Conservation (phyloP, 2,329 filamentous ascomycete genomes). For the Ceratocystis papillata region DNA sequence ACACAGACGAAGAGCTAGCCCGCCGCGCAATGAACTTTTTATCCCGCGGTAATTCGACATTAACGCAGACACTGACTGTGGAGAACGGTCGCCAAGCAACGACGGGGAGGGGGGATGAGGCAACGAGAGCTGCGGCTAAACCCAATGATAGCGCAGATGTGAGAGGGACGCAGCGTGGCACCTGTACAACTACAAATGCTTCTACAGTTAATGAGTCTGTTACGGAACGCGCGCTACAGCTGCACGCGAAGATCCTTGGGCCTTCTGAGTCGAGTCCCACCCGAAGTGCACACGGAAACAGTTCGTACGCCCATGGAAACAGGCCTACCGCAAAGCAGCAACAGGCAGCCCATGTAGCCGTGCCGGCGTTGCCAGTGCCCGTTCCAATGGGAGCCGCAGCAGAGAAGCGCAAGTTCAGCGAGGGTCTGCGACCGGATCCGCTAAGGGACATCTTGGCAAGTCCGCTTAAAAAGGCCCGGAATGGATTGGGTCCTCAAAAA, state of each 20-base stretch:
- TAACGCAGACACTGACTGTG: conserved; percentile 30
- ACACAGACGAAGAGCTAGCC: conserved; percentile 47
- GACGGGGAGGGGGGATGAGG: not conserved
- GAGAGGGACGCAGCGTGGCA: conserved; percentile 44
- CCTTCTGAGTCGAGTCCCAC: not conserved
- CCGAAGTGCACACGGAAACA: not conserved
- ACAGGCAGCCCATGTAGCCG: no score
- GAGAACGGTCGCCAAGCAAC: not conserved
- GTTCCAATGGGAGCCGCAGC: conserved; percentile 15
- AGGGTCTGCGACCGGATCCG: conserved; percentile 29
- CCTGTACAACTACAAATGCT: conserved; percentile 41
- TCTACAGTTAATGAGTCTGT: not conserved
- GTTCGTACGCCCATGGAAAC: no score
- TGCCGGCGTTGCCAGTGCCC: conserved; percentile 2
- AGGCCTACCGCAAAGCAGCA: no score
- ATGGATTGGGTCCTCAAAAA: not conserved
- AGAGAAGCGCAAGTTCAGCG: conserved; percentile 25
- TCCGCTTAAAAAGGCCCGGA: conserved; percentile 16
- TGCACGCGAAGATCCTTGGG: conserved; percentile 17
- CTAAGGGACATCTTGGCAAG: conserved; percentile 25
- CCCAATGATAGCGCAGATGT: not conserved
- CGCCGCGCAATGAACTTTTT: conserved; percentile 38
- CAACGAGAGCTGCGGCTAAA: not conserved
- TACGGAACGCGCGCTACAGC: conserved; percentile 11
- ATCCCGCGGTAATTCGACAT: conserved; percentile 24